Evolutionary conservation across 208 protist species (phyloP), one percentile per base, ranked within the genome.

Genomic region (Hexamita inflata): DNA sequence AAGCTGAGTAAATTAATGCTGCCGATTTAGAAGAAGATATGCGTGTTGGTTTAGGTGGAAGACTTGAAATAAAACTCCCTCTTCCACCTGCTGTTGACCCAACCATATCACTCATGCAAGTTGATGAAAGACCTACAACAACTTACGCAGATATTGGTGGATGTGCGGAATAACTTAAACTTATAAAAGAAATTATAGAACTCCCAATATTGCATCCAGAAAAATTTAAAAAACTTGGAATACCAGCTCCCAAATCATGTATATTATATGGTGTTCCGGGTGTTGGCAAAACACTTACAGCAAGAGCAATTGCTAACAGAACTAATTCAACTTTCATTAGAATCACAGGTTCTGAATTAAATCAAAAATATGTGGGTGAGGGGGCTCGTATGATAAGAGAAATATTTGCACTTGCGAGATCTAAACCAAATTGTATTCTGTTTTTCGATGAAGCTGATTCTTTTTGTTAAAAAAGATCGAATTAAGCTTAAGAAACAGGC

Each of bases 361-460:
- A 98, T 62, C 94, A 99, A 82, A 88, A 86, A 59, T 98, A 98
- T 85, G 94, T 98, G 45, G 95, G 96, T 70, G 95, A 99, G 81
- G 94, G 95, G 45, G 95, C 95, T 24, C 83, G 95, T 39, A 97
- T 99, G 93, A 94, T 99, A 34, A 88, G 97, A 66, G 97, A 99
- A 82, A 87, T 99, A 26, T 99, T 99, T 83, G 92, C 98, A 26
- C n/a, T 99, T 76, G 97, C 97, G 2, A 82, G 95, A 41, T 90
- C 89, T 1, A 98, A 98, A 82, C 97, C 98, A 85, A 92, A 94
- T 67, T 95, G 92, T 81, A 96, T 99, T 75, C 96, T 99, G 79
- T 99, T 99, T 83, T 98, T 99, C 82, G 97, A 99, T 82, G 97
- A 99, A 86, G 91, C 99, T 35, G 97, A 99, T 81, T 96, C 97